These are phyloP conservation scores for Linum usitatissimum DNA, from an alignment of 345 rosid genomes.

Conservation along the genomic window DNA sequence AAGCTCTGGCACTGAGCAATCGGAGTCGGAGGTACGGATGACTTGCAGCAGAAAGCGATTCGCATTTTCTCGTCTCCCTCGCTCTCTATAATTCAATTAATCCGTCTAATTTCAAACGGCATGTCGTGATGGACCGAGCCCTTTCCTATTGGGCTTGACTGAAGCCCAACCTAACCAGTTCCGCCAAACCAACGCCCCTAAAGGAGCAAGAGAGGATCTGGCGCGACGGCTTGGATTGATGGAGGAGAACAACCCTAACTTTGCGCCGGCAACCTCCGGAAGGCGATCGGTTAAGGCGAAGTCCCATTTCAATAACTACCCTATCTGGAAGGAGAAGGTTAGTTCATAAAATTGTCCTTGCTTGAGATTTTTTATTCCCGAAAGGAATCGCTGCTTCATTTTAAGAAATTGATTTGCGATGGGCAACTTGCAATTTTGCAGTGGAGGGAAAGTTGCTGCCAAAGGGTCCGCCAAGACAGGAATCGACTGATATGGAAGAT, in stretches of 20 bases:
- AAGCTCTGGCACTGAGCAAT: no score
- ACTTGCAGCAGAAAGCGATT: no score
- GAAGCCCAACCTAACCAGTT: not conserved
- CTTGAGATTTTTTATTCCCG: not conserved
- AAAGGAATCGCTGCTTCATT: no score
- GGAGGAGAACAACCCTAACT: not conserved
- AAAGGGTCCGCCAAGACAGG: constrained; percentile 67
- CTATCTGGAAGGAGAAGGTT: not conserved
- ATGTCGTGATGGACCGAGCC: no score
- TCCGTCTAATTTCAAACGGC: no score
- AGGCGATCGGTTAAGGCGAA: not conserved
- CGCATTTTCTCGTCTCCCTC: no score
- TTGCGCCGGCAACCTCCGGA: not conserved
- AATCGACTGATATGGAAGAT: constrained; percentile 66
- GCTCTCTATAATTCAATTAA: no score
- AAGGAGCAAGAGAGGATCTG: not conserved
- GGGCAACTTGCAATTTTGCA: constrained; percentile 9
- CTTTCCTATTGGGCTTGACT: no score
- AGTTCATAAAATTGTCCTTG: not conserved
- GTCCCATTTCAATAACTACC: not conserved
- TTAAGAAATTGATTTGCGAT: not conserved
- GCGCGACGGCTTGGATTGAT: not conserved
- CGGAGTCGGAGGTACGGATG: not conserved
- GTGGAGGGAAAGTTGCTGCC: constrained; percentile 70
- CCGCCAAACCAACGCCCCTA: not conserved